Conservation (phyloP, 2,329 filamentous ascomycete genomes). For the Thermoascus crustaceus region DNA sequence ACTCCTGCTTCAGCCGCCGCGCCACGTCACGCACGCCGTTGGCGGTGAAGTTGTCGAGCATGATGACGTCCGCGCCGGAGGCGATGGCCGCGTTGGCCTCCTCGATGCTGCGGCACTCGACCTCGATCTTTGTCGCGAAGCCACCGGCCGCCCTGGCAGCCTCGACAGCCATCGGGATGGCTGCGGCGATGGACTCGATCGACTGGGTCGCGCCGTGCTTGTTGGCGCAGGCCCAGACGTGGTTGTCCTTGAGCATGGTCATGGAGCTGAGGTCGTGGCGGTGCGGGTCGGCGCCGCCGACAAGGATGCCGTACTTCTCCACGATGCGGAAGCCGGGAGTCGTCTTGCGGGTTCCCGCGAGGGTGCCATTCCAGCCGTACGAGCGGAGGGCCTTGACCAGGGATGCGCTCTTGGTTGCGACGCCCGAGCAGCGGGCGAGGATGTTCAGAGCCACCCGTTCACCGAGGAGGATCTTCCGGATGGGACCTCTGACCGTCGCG, state of each 20-base stretch:
- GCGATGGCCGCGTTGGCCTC: constrained; percentile 87
- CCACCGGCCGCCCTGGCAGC: constrained; percentile 79
- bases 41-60: constrained; percentile 91
- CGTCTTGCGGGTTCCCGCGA: constrained; percentile 96
- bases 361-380: constrained; percentile 67
- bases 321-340: constrained; percentile 92
- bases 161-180: constrained; percentile 75
- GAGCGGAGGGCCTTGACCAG: constrained; percentile 46
- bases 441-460: constrained; percentile 90
- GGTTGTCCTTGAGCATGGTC: constrained; percentile 99
- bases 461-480: constrained; percentile 74
- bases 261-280: constrained; percentile 85
- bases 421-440: constrained; percentile 80
- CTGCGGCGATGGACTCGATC: constrained; percentile 38
- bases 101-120: constrained; percentile 80
- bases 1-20: constrained; percentile 66
- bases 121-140: constrained; percentile 90
- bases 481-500: constrained; percentile 79
- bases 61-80: constrained; percentile 89
- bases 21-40: constrained; percentile 70
- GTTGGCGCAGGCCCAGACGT: constrained; percentile 76
- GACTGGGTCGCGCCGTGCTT: constrained; percentile 19
- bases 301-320: constrained; percentile 96
- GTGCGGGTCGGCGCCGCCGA: constrained; percentile 86
- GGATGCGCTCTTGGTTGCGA: constrained; percentile 57